Evolutionary conservation across 1,139 yeast genomes (phyloP), one percentile per base, ranked within the genome.

Genomic region (Dujonia santamariae): DNA sequence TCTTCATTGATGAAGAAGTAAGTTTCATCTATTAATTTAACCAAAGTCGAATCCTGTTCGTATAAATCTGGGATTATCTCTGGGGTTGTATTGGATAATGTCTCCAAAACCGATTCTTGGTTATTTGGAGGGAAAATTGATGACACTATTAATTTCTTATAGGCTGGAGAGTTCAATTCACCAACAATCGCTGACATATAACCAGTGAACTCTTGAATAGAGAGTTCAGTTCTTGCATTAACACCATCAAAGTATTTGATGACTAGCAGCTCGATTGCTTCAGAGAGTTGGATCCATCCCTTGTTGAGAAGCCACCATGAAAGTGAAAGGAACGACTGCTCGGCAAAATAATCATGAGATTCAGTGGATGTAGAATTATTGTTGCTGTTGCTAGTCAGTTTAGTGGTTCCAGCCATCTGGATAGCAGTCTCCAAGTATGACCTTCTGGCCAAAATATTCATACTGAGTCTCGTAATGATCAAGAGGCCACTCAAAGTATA

Each of bases 221-320:
- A 60, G 35, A 88, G 58, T 46, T 82, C 90, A 17, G 84, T 75
- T 44, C 88, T 75, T 23, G 96, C 95, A 46, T 78, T 80, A 26
- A 85, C 64, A 15, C 64, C 64, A 18, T 69, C 75, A 54, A 88
- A 87, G 27, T 79, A 80, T 23, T 67, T 67, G 25, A 63, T 64
- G 3, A 90, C 94, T 4, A 76, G 66, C 1, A 59, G 56, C 49
- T 78, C 78, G 22, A 87, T 75, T 24, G 72, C 58, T 31, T 70
- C 64, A 32, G 77, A 71, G 34, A 84, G 61, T 32, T 68, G 66
- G 25, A 66, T 53, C 92, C 94, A 87, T 1, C 97, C 97, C 45
- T 80, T 76, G 56, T 92, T 88, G 38, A 92, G 67, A 34, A 92
- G 61, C 96, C 97, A 92, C 97, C 97, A 92, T 46, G 90, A 80